A percentile compares a stretch with the other conserved stretches of the same genome.
Conservation (phyloP, 1,139 yeast species). For the Petasospora rhodanensis region DNA sequence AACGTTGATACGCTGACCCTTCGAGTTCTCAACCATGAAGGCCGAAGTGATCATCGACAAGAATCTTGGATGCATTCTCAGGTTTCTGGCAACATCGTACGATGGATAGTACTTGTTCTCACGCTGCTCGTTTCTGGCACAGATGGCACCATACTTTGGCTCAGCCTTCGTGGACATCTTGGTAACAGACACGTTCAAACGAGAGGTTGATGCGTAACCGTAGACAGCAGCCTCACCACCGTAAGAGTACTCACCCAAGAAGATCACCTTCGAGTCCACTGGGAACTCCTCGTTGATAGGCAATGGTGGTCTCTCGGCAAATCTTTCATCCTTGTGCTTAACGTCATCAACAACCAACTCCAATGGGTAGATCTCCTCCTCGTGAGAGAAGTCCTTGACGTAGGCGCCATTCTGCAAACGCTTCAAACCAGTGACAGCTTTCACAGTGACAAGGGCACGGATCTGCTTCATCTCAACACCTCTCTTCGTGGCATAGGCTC, state of each 20-base stretch:
- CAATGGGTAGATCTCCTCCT: constrained; percentile 59
- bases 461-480: constrained; percentile 58
- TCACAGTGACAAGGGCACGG: constrained; percentile 59
- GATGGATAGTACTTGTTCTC: constrained; percentile 64
- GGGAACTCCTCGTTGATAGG: constrained; percentile 86
- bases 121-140: constrained; percentile 53
- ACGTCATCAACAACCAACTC: constrained; percentile 79
- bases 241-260: constrained; percentile 82
- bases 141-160: constrained; percentile 57
- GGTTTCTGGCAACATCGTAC: constrained; percentile 55
- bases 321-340: constrained; percentile 69
- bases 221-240: constrained; percentile 79
- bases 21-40: constrained; percentile 53
- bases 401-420: constrained; percentile 73
- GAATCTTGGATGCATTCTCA: constrained; percentile 58
- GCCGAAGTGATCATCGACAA: constrained; percentile 77
- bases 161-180: constrained; percentile 50
- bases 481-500: constrained; percentile 41
- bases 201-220: constrained; percentile 48
- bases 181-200: constrained; percentile 50
- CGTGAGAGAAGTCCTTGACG: constrained; percentile 57
- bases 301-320: constrained; percentile 63
- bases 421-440: constrained; percentile 73
- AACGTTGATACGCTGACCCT: constrained; percentile 57
- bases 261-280: constrained; percentile 63